Conservation (phyloP, 371 early-diverging fungal species). For the Entomophthora muscae region DNA sequence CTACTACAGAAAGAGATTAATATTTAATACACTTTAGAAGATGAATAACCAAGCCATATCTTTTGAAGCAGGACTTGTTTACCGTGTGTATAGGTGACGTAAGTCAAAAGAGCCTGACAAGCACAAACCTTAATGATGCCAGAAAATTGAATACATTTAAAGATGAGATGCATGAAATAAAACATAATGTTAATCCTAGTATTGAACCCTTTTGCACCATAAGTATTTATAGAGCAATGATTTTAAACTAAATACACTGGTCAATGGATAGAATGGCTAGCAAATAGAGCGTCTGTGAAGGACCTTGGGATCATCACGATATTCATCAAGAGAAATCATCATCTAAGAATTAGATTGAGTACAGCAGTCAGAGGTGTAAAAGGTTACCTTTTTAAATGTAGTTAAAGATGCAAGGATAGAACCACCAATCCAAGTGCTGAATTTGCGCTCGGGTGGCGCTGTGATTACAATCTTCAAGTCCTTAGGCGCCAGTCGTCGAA, state of each 20-base stretch:
- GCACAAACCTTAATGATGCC: no score
- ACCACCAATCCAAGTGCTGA: conserved; percentile 95
- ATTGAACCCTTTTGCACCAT: no score
- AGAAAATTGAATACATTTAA: no score
- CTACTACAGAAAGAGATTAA: no score
- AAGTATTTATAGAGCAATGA: not conserved
- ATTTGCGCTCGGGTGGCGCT: conserved; percentile 93
- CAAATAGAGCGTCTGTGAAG: conserved; percentile 44
- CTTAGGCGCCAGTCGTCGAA: conserved; percentile 59
- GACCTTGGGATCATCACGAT: conserved; percentile 66
- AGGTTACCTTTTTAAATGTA: conserved; percentile 39
- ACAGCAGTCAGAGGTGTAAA: conserved; percentile 11
- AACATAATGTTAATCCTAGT: no score
- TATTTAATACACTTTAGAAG: no score
- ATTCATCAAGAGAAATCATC: conserved; percentile 74
- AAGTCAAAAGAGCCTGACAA: no score
- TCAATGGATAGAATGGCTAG: not conserved
- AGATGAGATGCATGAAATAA: no score
- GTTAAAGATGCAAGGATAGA: conserved; percentile 75
- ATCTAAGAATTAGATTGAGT: conserved; percentile 22
- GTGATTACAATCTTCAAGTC: conserved; percentile 90
- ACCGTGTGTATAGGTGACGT: no score
- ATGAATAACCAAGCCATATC: no score
- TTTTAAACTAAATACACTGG: not conserved
- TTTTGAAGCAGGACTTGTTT: no score